A percentile compares a stretch with the other conserved stretches of the same genome.
These are phyloP conservation scores for Talaromyces marneffei DNA, from an alignment of 2,329 filamentous ascomycete species.

Conservation along the genomic window DNA sequence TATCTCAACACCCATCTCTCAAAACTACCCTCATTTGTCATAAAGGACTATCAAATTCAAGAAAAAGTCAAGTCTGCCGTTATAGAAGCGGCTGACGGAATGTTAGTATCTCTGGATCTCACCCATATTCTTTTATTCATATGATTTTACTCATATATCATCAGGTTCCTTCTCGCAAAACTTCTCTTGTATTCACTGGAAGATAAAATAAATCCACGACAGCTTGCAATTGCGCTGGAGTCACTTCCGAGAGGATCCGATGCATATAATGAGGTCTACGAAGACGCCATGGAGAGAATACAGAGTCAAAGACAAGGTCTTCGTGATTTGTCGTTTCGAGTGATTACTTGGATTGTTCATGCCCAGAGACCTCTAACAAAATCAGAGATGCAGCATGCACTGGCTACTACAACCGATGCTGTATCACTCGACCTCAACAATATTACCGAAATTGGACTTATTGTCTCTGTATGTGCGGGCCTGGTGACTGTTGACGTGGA, in stretches of 20 bases:
- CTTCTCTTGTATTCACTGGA: conserved; percentile 12
- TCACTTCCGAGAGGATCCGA: conserved; percentile 13
- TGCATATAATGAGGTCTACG: conserved; percentile 18
- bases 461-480: conserved; percentile 39
- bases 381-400: conserved; percentile 15
- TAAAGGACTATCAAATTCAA: conserved; percentile 13
- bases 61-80: conserved; percentile 16
- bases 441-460: conserved; percentile 17
- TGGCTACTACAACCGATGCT: conserved; percentile 22
- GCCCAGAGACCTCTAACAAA: conserved; percentile 10
- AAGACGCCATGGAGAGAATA: conserved; percentile 22
- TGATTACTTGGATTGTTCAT: conserved; percentile 14
- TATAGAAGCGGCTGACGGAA: conserved; percentile 15
- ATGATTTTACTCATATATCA: not conserved
- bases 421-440: conserved; percentile 15
- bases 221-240: conserved; percentile 15
- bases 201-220: conserved; percentile 18
- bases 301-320: conserved; percentile 4
- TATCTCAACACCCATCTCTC: not conserved
- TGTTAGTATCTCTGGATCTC: conserved; percentile 15
- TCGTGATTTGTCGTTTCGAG: not conserved
- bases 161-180: conserved; percentile 15
- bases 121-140: not conserved
- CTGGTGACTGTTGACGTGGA: conserved; percentile 39
- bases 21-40: conserved; percentile 16